A percentile compares a stretch with the other conserved stretches of the same genome.
phyloP scores from a whole-genome alignment of 306 rosid genomes.

The Cicer judaicum region DNA sequence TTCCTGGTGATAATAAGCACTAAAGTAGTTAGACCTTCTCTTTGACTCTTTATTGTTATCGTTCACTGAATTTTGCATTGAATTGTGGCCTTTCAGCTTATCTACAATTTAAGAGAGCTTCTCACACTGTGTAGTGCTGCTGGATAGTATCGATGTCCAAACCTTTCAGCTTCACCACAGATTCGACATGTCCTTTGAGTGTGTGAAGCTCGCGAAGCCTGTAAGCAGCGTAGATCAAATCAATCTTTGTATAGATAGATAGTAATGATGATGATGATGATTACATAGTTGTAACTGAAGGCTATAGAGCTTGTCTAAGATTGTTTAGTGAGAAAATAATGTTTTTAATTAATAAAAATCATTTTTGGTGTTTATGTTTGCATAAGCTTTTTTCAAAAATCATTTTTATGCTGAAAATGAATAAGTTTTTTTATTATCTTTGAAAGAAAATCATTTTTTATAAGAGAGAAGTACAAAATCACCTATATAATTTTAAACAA shows the following conservation, averaged over 20 bases:
- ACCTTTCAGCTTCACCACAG: slow-evolving; percentile 97
- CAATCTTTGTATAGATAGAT: background rate
- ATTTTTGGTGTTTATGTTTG: too few species aligned
- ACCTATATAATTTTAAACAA: too few species aligned
- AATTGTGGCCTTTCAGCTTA: slow-evolving; percentile 39
- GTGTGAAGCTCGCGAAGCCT: slow-evolving; percentile 97
- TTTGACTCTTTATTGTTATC: slow-evolving; percentile 34
- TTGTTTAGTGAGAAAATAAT: too few species aligned
- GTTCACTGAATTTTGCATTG: slow-evolving; percentile 27
- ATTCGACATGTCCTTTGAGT: slow-evolving; percentile 97
- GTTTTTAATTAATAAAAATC: too few species aligned
- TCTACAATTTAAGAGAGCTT: slow-evolving; percentile 35
- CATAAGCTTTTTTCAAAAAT: too few species aligned
- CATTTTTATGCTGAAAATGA: too few species aligned
- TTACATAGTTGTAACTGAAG: background rate
- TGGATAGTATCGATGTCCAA: slow-evolving; percentile 90
- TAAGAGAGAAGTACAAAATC: too few species aligned
- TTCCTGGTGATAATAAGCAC: slow-evolving; percentile 28
- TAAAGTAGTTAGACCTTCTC: slow-evolving; percentile 48
- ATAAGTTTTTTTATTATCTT: too few species aligned
- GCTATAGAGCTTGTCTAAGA: too few species aligned
- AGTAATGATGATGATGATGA: background rate
- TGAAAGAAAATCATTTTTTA: too few species aligned
- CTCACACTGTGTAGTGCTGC: slow-evolving; percentile 96
- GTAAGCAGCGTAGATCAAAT: background rate